phyloP scores from a whole-genome alignment of 1,139 yeast genomes.

The Nakaseomyces delphensis region DNA sequence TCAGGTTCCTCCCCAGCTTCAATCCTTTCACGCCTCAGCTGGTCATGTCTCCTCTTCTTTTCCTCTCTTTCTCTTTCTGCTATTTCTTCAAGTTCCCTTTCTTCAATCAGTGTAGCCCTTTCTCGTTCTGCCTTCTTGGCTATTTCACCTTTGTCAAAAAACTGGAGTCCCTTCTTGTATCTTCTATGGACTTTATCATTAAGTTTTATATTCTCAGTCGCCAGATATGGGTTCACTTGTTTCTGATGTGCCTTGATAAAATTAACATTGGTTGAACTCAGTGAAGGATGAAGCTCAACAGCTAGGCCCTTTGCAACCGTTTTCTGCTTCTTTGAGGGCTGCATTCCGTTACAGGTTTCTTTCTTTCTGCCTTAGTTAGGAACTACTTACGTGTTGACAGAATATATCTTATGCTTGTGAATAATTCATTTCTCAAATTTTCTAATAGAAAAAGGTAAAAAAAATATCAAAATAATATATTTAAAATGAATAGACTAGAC shows the following conservation, averaged over 20 bases:
- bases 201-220: conserved; percentile 6
- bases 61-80: conserved; percentile 9
- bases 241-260: conserved; percentile 21
- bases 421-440: too few species aligned
- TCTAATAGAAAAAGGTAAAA: too few species aligned
- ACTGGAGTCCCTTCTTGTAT: conserved; percentile 15
- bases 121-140: conserved; percentile 13
- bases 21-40: conserved; percentile 8
- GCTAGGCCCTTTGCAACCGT: conserved; percentile 19
- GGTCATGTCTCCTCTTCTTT: conserved; percentile 7
- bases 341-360: too few species aligned
- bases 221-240: conserved; percentile 25
- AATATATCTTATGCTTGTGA: too few species aligned
- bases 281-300: conserved; percentile 27
- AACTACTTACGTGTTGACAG: too few species aligned
- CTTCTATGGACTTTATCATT: conserved; percentile 13
- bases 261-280: conserved; percentile 25
- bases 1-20: conserved; percentile 26
- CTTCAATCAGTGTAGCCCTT: conserved; percentile 9
- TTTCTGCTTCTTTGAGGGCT: neutral
- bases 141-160: conserved; percentile 23
- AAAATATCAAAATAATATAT: too few species aligned
- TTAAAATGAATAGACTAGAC: too few species aligned
- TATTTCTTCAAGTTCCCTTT: neutral
- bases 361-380: too few species aligned